Percentiles rank a stretch among this genome's conserved stretches.
Evolutionary conservation across 768 basidiomycete genomes (phyloP).

Genomic region (Guyanaporus albipodus): DNA sequence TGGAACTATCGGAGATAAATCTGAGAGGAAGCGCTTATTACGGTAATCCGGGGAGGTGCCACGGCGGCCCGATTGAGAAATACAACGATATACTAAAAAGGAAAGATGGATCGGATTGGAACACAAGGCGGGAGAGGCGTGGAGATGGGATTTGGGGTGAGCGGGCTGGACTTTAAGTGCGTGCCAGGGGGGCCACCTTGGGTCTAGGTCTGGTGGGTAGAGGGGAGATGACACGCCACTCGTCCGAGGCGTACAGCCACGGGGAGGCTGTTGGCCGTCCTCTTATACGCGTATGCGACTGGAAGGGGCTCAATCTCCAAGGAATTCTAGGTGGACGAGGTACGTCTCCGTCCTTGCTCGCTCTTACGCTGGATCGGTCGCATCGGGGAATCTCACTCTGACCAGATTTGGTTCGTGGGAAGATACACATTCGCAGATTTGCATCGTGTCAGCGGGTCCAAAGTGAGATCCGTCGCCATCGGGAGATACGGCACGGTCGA

Average conservation of each 20-base stretch:
- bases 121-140: slow-evolving; percentile 21
- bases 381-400: slow-evolving; percentile 28
- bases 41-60: slow-evolving; percentile 31
- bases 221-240: slow-evolving; percentile 18
- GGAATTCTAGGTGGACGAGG: slow-evolving; percentile 7
- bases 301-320: slow-evolving; percentile 5
- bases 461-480: slow-evolving; percentile 57
- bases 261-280: slow-evolving; percentile 1
- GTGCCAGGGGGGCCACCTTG: slow-evolving; percentile 11
- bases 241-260: slow-evolving; percentile 21
- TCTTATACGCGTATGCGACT: slow-evolving; percentile 18
- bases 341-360: slow-evolving; percentile 18
- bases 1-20: slow-evolving; percentile 29
- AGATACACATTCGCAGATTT: slow-evolving; percentile 28
- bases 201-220: slow-evolving; percentile 26
- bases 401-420: slow-evolving; percentile 24
- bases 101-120: slow-evolving; percentile 19
- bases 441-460: slow-evolving; percentile 30
- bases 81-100: slow-evolving; percentile 13
- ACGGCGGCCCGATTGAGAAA: slow-evolving; percentile 20
- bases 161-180: too few relatives aligned
- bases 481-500: slow-evolving; percentile 57
- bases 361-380: slow-evolving; percentile 19
- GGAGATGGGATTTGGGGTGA: slow-evolving; percentile 24
- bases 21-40: slow-evolving; percentile 18